Evolutionary conservation across 2,329 filamentous ascomycete genomes (phyloP).

Genomic region (Aureobasidium sp.): DNA sequence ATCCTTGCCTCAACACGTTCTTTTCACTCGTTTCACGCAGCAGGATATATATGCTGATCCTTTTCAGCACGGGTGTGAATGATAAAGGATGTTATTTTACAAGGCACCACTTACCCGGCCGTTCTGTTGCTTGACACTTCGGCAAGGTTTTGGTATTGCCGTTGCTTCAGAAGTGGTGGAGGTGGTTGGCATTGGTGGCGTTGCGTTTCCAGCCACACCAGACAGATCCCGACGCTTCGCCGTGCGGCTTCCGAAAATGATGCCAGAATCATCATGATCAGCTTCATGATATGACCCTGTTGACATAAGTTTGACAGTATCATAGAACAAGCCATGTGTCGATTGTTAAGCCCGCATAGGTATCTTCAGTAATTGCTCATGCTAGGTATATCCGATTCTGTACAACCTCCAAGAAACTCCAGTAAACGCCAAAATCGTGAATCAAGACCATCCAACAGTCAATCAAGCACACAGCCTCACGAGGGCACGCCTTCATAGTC

Average conservation of each 20-base stretch:
- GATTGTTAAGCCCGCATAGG: neutral
- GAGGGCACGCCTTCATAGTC: constrained; percentile 60
- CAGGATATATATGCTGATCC: neutral
- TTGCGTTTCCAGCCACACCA: neutral
- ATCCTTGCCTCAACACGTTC: neutral
- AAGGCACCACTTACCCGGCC: neutral
- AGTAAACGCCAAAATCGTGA: neutral
- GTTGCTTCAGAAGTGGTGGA: neutral
- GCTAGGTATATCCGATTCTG: neutral
- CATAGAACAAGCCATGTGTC: neutral
- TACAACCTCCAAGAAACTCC: neutral
- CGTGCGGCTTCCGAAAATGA: neutral
- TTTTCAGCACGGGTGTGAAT: neutral
- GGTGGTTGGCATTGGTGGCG: neutral
- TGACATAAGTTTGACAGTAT: neutral
- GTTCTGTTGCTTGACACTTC: neutral
- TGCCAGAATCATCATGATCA: neutral
- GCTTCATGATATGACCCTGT: neutral
- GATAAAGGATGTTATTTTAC: neutral
- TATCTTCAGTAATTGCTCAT: neutral
- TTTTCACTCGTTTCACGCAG: neutral
- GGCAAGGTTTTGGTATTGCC: neutral
- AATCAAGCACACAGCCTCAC: constrained; percentile 11
- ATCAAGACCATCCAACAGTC: neutral
- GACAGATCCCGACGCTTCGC: neutral